Evolutionary conservation across 257 asterid species (phyloP).

Genomic region (Solanum sparsipilum): DNA sequence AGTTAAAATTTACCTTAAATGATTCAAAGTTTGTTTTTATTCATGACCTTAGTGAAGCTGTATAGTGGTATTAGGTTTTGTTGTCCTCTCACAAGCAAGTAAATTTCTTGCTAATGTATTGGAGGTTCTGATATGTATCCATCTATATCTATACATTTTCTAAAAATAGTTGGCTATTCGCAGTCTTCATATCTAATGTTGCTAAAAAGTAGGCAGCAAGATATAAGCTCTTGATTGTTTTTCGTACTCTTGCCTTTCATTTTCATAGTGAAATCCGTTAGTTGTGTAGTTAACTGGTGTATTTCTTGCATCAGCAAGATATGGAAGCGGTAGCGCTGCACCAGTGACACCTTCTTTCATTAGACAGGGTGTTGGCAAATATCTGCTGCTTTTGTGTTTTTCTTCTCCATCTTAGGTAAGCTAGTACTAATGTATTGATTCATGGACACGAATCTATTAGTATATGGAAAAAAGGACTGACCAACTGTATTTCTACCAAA

Average conservation of each 20-base stretch:
- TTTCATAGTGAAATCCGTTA: neutral
- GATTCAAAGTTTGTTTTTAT: neutral
- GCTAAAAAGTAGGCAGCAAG: neutral
- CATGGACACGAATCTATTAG: slow-evolving; percentile 23
- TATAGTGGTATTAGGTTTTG: neutral
- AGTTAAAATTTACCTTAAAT: neutral
- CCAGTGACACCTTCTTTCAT: too few relatives aligned
- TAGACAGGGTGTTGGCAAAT: slow-evolving; percentile 50
- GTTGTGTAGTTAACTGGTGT: too few relatives aligned
- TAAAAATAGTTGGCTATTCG: neutral
- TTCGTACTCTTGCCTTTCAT: too few relatives aligned
- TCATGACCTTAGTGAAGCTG: neutral
- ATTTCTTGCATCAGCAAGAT: too few relatives aligned
- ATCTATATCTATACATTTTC: neutral
- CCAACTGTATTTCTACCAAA: neutral
- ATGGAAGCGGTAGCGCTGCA: rapidly evolving
- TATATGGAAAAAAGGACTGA: neutral
- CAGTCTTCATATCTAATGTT: neutral
- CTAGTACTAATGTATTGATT: neutral
- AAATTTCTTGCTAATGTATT: neutral
- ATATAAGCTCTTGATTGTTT: neutral
- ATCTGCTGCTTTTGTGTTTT: slow-evolving; percentile 55
- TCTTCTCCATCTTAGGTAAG: slow-evolving; percentile 51
- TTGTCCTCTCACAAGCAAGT: slow-evolving; percentile 52
- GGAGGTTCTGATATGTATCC: neutral